Conservation (phyloP, 2,329 filamentous ascomycete genomes). For the Penicillium brevicompactum region DNA sequence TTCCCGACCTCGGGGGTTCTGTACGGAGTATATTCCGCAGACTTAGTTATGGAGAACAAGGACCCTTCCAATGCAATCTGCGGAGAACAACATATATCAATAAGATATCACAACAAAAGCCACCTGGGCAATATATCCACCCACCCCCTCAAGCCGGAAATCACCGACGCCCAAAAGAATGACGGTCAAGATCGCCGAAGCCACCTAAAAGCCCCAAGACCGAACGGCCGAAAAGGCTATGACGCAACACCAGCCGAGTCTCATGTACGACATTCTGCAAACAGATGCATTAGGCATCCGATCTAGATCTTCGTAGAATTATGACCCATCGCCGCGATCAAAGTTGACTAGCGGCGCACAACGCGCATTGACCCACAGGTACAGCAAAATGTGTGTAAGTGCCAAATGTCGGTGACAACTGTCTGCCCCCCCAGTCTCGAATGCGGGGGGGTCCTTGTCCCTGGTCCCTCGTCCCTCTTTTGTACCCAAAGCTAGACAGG, state of each 20-base stretch:
- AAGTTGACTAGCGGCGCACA: background rate
- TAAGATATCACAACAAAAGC: no score
- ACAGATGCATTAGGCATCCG: background rate
- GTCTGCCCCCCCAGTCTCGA: background rate
- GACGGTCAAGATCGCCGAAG: background rate
- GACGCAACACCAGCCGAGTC: background rate
- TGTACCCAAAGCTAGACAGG: background rate
- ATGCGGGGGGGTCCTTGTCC: background rate
- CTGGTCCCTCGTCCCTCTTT: background rate
- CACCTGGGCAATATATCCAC: no score
- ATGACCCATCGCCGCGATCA: background rate
- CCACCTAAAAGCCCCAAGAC: background rate
- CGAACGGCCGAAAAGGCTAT: background rate
- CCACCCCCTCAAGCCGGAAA: background rate
- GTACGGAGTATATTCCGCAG: no score
- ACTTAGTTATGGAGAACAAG: no score
- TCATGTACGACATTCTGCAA: background rate
- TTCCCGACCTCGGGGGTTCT: no score
- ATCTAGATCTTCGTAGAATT: slow-evolving; percentile 5
- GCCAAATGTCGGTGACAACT: slow-evolving; percentile 3
- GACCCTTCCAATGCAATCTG: no score
- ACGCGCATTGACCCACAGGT: background rate
- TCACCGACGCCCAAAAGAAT: background rate
- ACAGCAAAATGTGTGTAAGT: background rate
- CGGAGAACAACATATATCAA: no score